Percentiles rank a stretch among this genome's conserved stretches.
Evolutionary conservation across 495 filamentous ascomycete genomes (phyloP).

Genomic region (Cercophora scortea): DNA sequence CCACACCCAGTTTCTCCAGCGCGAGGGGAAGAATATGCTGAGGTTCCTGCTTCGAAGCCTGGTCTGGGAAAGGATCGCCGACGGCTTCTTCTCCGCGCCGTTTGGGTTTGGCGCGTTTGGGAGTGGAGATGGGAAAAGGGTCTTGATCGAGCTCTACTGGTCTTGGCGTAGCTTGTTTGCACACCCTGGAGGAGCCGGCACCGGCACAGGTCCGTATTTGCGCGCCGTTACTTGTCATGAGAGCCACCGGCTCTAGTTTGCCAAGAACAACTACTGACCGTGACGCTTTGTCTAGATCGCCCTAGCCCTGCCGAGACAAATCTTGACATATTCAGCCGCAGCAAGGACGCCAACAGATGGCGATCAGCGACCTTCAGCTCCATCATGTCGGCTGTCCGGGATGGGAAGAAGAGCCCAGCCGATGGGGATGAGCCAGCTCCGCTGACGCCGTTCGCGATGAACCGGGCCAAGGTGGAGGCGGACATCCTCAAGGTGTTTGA

Average conservation of each 20-base stretch:
- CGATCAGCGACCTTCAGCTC: constrained; percentile 17
- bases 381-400: constrained; percentile 3
- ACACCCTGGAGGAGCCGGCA: background rate
- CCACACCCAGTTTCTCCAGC: constrained; percentile 3
- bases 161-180: constrained; percentile 3
- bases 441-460: background rate
- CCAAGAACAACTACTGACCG: too few relatives aligned
- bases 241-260: background rate
- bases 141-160: constrained; percentile 3
- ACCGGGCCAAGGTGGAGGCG: background rate
- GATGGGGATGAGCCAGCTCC: background rate
- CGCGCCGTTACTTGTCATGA: background rate
- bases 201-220: background rate
- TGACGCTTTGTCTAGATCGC: background rate
- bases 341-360: constrained; percentile 16
- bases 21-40: background rate
- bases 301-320: background rate
- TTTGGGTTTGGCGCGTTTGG: constrained; percentile 25
- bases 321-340: constrained; percentile 6
- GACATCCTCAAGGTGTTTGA: constrained; percentile 1
- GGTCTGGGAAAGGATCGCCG: constrained; percentile 16
- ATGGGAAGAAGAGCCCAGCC: background rate
- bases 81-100: constrained; percentile 21
- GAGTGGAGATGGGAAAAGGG: background rate
- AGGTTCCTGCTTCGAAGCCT: constrained; percentile 13